These are phyloP conservation scores for Cryptococcus hybrid DNA, from an alignment of 1,284 basidiomycete genomes.

Conservation along the genomic window DNA sequence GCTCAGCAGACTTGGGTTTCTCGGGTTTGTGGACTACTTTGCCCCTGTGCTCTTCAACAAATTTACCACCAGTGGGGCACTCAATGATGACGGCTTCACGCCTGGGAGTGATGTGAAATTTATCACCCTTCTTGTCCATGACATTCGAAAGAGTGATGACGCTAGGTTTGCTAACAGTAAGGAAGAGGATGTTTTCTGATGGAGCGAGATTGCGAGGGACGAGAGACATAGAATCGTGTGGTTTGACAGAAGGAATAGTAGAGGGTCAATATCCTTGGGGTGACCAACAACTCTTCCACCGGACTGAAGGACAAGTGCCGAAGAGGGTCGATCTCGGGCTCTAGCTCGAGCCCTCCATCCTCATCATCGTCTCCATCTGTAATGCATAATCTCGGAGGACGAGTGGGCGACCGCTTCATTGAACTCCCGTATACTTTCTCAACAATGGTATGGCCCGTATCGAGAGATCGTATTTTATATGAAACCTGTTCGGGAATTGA, in stretches of 20 bases:
- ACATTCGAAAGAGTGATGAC: slow-evolving; percentile 69
- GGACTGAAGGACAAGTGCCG: slow-evolving; percentile 22
- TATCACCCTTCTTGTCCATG: slow-evolving; percentile 64
- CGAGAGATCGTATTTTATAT: slow-evolving; percentile 74
- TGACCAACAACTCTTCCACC: slow-evolving; percentile 2
- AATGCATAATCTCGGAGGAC: slow-evolving; percentile 17
- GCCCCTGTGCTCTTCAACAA: slow-evolving; percentile 22
- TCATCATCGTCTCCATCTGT: slow-evolving; percentile 52
- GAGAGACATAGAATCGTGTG: slow-evolving; percentile 36
- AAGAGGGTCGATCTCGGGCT: slow-evolving; percentile 26
- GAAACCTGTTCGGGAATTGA: slow-evolving; percentile 70
- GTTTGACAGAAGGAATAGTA: slow-evolving; percentile 40
- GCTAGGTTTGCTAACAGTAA: slow-evolving; percentile 63
- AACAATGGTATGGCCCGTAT: slow-evolving; percentile 30
- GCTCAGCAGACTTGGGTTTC: slow-evolving; percentile 45
- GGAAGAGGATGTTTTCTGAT: slow-evolving; percentile 69
- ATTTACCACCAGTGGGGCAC: slow-evolving; percentile 64
- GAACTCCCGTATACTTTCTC: slow-evolving; percentile 19
- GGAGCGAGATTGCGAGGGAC: slow-evolving; percentile 57
- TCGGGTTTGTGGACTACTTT: slow-evolving; percentile 46
- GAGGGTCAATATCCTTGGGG: slow-evolving; percentile 46
- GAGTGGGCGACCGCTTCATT: slow-evolving; percentile 25
- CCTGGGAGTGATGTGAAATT: slow-evolving; percentile 60
- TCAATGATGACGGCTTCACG: slow-evolving; percentile 73
- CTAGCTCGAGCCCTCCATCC: slow-evolving; percentile 60